Evolutionary conservation across 1,139 yeast species (phyloP).

Genomic region (Candida buenavistaensis): DNA sequence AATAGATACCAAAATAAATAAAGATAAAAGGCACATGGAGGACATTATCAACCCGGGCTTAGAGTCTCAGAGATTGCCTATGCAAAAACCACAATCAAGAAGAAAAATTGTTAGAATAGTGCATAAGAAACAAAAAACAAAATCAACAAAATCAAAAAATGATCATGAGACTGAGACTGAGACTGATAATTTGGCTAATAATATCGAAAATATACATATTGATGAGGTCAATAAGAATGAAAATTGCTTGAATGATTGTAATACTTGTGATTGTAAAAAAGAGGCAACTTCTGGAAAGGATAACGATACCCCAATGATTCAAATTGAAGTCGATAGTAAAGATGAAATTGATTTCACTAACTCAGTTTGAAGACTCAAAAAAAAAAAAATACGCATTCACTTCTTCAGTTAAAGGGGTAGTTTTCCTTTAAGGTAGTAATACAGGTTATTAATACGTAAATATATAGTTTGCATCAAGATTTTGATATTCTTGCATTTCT

Average conservation of each 20-base stretch:
- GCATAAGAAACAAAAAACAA: not conserved
- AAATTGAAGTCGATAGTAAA: constrained; percentile 10
- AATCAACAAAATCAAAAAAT: too few relatives aligned
- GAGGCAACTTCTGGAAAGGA: constrained; percentile 1
- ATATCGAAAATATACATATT: constrained; percentile 5
- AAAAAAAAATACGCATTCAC: not conserved
- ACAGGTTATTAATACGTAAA: not conserved
- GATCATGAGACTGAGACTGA: too few relatives aligned
- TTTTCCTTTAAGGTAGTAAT: not conserved
- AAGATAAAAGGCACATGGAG: too few relatives aligned
- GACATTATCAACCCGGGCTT: too few relatives aligned
- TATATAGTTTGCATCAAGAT: too few relatives aligned
- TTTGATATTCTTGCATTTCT: constrained; percentile 2
- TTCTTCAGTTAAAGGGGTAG: too few relatives aligned
- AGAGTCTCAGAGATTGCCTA: too few relatives aligned
- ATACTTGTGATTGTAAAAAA: constrained; percentile 11
- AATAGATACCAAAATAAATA: constrained; percentile 22
- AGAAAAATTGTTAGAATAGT: constrained; percentile 2
- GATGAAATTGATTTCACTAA: constrained; percentile 22
- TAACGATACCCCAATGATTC: constrained; percentile 10
- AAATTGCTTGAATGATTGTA: constrained; percentile 12
- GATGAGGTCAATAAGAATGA: constrained; percentile 4
- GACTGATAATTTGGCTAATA: constrained; percentile 4
- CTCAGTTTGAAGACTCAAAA: constrained; percentile 1
- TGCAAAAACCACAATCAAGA: constrained; percentile 2